These are phyloP conservation scores for Sporormia fimetaria DNA, from an alignment of 495 filamentous ascomycete genomes.

Conservation along the genomic window DNA sequence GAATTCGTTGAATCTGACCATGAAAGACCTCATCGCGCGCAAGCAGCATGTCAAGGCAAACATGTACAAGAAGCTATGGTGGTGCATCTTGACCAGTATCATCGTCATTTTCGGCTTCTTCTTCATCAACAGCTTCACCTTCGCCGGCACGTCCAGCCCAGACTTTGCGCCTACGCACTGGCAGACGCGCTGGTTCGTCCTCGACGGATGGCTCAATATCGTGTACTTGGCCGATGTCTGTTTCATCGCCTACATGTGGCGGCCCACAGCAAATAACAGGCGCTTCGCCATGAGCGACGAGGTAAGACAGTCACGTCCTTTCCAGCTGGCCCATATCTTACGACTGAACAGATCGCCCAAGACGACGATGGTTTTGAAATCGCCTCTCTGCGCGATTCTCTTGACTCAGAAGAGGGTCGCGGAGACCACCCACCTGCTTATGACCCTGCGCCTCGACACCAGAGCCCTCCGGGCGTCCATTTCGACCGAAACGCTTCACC, in stretches of 20 bases:
- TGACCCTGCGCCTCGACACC: conserved; percentile 15
- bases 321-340: conserved; percentile 24
- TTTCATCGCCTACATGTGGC: conserved; percentile 94
- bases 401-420: conserved; percentile 50
- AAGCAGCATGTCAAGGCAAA: conserved; percentile 85
- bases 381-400: conserved; percentile 72
- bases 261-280: conserved; percentile 91
- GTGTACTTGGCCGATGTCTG: conserved; percentile 89
- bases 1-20: conserved; percentile 84
- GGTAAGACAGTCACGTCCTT: conserved; percentile 35
- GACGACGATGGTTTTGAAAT: conserved; percentile 99
- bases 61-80: conserved; percentile 99
- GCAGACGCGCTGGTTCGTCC: conserved; percentile 93
- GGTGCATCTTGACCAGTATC: conserved; percentile 85
- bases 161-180: conserved; percentile 92
- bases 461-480: background rate
- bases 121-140: conserved; percentile 86
- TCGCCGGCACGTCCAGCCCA: conserved; percentile 67
- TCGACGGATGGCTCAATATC: conserved; percentile 94
- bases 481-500: conserved; percentile 29
- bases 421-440: conserved; percentile 17
- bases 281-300: conserved; percentile 99
- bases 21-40: conserved; percentile 86
- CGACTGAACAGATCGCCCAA: conserved; percentile 60
- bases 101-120: conserved; percentile 96